These are phyloP conservation scores for Penicillium hordei DNA, from an alignment of 2,329 filamentous ascomycete genomes.

Conservation along the genomic window DNA sequence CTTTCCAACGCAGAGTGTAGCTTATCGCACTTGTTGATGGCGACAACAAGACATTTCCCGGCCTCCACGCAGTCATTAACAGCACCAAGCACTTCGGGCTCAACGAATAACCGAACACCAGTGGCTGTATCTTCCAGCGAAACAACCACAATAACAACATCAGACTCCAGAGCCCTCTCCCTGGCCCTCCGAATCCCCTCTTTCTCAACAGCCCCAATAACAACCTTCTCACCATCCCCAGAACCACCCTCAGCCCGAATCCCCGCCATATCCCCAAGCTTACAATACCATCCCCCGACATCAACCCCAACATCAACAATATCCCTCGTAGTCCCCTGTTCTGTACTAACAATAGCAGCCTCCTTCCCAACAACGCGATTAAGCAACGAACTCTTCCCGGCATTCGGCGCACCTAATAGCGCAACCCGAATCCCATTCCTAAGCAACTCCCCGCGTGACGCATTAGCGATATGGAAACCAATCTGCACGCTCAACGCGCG, in stretches of 20 bases:
- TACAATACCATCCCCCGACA: constrained; percentile 83
- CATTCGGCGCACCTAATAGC: constrained; percentile 87
- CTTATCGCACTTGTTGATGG: constrained; percentile 62
- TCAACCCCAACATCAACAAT: constrained; percentile 91
- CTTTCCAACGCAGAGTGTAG: constrained; percentile 26
- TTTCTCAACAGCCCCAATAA: constrained; percentile 73
- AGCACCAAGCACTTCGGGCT: constrained; percentile 59
- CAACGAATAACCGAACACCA: constrained; percentile 41
- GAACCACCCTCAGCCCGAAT: constrained; percentile 56
- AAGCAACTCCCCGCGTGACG: constrained; percentile 78
- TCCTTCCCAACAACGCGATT: constrained; percentile 88
- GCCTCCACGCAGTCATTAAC: constrained; percentile 51
- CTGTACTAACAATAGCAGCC: constrained; percentile 89
- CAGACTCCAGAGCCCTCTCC: constrained; percentile 75
- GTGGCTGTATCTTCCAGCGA: constrained; percentile 60
- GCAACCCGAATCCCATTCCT: constrained; percentile 83
- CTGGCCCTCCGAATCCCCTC: constrained; percentile 90
- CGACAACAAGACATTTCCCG: constrained; percentile 57
- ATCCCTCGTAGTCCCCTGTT: constrained; percentile 91
- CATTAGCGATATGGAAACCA: constrained; percentile 69
- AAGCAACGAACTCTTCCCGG: constrained; percentile 89
- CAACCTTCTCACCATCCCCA: constrained; percentile 15
- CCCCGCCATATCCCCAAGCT: constrained; percentile 93
- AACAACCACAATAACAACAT: constrained; percentile 79
- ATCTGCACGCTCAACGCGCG: constrained; percentile 62